Conservation (phyloP, 129 eudicot genomes). For the Tagetes erecta region DNA sequence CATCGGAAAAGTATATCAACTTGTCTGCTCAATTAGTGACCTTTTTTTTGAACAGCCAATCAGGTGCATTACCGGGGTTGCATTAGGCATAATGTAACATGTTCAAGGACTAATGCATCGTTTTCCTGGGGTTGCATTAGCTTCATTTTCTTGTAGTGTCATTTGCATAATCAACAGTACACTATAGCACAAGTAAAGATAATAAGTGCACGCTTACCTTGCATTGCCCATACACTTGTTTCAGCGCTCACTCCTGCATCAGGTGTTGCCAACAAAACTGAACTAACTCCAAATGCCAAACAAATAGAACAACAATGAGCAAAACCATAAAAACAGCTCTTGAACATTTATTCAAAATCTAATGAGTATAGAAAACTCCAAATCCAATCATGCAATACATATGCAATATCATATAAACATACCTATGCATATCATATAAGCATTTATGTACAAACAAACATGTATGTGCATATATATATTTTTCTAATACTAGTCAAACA, state of each 20-base stretch:
- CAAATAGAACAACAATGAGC: conserved; percentile 37
- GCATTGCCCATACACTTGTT: conserved; percentile 87
- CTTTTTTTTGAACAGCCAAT: no score
- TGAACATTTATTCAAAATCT: not conserved
- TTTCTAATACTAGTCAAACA: no score
- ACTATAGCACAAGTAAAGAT: not conserved
- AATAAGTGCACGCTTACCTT: conserved; percentile 48
- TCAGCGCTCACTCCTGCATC: conserved; percentile 76
- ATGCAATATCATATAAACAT: not conserved
- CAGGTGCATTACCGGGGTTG: no score
- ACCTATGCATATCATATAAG: not conserved
- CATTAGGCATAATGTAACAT: no score
- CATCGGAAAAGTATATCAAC: no score
- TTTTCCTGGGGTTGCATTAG: no score
- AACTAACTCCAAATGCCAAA: conserved; percentile 36
- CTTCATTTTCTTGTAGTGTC: no score
- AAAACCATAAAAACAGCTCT: conserved; percentile 3
- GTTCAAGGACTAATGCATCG: no score
- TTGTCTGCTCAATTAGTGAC: no score
- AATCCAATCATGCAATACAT: not conserved
- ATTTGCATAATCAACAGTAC: not conserved
- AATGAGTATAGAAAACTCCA: not conserved
- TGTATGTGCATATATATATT: no score
- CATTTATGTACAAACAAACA: no score
- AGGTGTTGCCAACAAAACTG: conserved; percentile 59